phyloP scores from a whole-genome alignment of 1,284 basidiomycete genomes.

The Laetiporus sulphureus region DNA sequence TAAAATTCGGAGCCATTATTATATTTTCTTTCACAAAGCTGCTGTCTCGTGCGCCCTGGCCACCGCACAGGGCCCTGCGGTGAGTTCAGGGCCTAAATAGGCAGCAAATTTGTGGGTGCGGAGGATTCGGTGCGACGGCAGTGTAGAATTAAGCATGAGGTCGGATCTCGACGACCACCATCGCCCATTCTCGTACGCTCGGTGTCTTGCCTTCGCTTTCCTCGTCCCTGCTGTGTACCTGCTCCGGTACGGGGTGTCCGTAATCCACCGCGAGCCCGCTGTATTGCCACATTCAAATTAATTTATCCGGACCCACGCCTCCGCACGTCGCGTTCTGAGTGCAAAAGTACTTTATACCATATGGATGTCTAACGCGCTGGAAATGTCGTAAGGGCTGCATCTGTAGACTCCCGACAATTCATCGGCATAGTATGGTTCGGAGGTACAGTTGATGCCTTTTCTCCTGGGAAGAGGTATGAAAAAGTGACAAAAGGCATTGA shows the following conservation, averaged over 20 bases:
- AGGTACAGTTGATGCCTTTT: too few species aligned
- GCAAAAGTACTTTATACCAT: neutral
- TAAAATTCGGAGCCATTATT: too few species aligned
- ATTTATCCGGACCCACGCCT: neutral
- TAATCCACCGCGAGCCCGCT: neutral
- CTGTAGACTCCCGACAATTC: too few species aligned
- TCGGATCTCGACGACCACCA: constrained; percentile 10
- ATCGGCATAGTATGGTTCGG: too few species aligned
- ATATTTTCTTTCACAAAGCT: too few species aligned
- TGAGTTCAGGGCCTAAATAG: constrained; percentile 7
- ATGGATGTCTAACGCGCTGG: constrained; percentile 19
- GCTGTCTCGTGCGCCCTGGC: too few species aligned
- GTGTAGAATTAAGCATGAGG: constrained; percentile 5
- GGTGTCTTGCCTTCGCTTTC: neutral
- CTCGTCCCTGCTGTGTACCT: neutral
- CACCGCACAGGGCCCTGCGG: too few species aligned
- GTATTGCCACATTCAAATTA: neutral
- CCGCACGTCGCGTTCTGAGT: neutral
- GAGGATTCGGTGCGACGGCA: constrained; percentile 3
- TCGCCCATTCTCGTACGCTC: neutral
- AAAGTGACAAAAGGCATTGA: too few species aligned
- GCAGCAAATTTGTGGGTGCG: constrained; percentile 4
- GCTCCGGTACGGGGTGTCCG: too few species aligned
- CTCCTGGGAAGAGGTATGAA: too few species aligned
- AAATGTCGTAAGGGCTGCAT: too few species aligned